Percentiles rank a stretch among this genome's conserved stretches.
Conservation (phyloP, 2,329 filamentous ascomycete genomes). For the Penicillium crustosum region DNA sequence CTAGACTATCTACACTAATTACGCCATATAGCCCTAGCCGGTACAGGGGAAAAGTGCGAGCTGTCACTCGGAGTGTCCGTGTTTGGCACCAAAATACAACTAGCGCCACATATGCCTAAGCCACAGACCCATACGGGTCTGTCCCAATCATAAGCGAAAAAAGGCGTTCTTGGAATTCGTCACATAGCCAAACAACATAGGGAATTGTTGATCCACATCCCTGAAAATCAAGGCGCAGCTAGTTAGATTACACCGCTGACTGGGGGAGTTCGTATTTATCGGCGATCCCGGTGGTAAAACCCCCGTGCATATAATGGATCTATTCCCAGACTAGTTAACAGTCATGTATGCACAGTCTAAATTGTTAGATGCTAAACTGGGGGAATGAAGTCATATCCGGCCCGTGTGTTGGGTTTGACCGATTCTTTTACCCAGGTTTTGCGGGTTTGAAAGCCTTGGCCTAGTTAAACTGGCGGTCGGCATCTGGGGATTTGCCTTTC, state of each 20-base stretch:
- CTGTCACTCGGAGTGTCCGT: conserved; percentile 10
- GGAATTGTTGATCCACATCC: background rate
- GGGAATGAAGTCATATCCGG: conserved; percentile 8
- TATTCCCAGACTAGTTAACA: background rate
- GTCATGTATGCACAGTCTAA: conserved; percentile 5
- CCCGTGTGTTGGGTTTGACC: conserved; percentile 1
- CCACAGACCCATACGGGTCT: background rate
- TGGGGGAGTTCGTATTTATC: conserved; percentile 15
- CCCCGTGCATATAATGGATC: background rate
- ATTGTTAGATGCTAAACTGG: conserved; percentile 1
- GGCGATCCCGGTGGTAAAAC: conserved; percentile 21
- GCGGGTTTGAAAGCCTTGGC: background rate
- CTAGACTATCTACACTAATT: background rate
- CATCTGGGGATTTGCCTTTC: background rate
- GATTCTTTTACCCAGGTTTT: conserved; percentile 1
- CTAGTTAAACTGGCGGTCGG: conserved; percentile 8
- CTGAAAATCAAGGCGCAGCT: conserved; percentile 15
- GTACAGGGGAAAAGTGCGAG: conserved; percentile 1
- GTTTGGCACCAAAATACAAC: background rate
- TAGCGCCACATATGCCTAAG: conserved; percentile 9
- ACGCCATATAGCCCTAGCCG: conserved; percentile 10
- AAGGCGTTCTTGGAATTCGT: background rate
- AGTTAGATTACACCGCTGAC: conserved; percentile 20
- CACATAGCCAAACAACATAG: background rate
- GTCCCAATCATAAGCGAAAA: conserved; percentile 1